Conservation (phyloP, 2,329 filamentous ascomycete species). For the Epichloe baconii region DNA sequence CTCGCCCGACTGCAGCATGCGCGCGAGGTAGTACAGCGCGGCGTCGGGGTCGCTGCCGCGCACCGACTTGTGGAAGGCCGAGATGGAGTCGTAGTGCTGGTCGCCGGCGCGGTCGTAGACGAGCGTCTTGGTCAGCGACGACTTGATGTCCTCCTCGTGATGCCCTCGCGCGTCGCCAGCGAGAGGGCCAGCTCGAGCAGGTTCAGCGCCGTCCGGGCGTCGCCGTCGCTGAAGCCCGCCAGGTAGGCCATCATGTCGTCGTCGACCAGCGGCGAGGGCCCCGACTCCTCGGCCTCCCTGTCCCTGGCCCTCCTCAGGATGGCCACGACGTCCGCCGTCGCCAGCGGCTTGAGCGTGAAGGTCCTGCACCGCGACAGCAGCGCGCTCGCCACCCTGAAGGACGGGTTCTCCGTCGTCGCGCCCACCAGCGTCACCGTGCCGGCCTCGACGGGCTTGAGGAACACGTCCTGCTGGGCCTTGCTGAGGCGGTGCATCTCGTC, state of each 20-base stretch:
- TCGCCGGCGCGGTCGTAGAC: slow-evolving; percentile 93
- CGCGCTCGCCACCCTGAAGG: slow-evolving; percentile 81
- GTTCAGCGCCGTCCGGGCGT: slow-evolving; percentile 86
- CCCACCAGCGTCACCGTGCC: slow-evolving; percentile 86
- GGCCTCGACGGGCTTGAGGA: slow-evolving; percentile 80
- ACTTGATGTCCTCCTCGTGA: slow-evolving; percentile 70
- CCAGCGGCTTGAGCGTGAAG: slow-evolving; percentile 71
- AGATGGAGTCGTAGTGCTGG: slow-evolving; percentile 96
- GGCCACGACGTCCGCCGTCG: slow-evolving; percentile 53
- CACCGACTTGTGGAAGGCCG: slow-evolving; percentile 91
- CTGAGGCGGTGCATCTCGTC: slow-evolving; percentile 92
- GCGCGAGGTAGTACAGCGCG: slow-evolving; percentile 82
- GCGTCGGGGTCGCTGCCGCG: slow-evolving; percentile 80
- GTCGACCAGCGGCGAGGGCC: slow-evolving; percentile 50
- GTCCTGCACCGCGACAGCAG: slow-evolving; percentile 81
- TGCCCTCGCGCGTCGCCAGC: slow-evolving; percentile 41
- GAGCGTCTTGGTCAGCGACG: slow-evolving; percentile 74
- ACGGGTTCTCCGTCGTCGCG: slow-evolving; percentile 93
- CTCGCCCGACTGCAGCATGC: slow-evolving; percentile 92
- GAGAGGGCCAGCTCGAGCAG: slow-evolving; percentile 81
- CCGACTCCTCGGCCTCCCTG: slow-evolving; percentile 43
- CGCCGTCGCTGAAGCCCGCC: slow-evolving; percentile 76
- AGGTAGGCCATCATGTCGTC: slow-evolving; percentile 69
- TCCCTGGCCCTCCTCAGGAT: slow-evolving; percentile 68
- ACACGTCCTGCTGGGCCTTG: slow-evolving; percentile 89